phyloP scores from a whole-genome alignment of 768 basidiomycete species.

The Tylopilus felleus region DNA sequence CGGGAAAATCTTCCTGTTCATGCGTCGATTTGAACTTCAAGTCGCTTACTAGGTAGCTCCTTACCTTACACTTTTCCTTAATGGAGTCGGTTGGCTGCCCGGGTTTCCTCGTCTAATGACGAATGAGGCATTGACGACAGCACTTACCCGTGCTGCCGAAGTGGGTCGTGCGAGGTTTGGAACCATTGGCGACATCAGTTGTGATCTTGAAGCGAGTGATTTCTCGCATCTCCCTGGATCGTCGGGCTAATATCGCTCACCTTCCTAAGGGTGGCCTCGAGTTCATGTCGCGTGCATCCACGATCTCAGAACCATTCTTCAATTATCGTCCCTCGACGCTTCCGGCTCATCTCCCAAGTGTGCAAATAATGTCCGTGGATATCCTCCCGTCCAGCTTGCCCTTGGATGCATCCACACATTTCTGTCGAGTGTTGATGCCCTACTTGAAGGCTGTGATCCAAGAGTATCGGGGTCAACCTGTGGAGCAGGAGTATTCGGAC shows the following conservation, averaged over 20 bases:
- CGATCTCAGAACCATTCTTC: slow-evolving; percentile 74
- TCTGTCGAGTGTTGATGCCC: slow-evolving; percentile 61
- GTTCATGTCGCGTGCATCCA: slow-evolving; percentile 74
- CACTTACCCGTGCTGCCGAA: slow-evolving; percentile 46
- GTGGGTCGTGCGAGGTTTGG: slow-evolving; percentile 57
- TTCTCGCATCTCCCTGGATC: not conserved
- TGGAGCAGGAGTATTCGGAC: slow-evolving; percentile 29
- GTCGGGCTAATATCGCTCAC: not conserved
- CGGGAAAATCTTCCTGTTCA: not conserved
- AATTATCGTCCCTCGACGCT: slow-evolving; percentile 42
- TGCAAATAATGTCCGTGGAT: slow-evolving; percentile 85
- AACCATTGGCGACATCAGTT: slow-evolving; percentile 84
- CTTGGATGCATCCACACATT: slow-evolving; percentile 74
- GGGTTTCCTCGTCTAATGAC: slow-evolving; percentile 79
- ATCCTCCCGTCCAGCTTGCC: slow-evolving; percentile 87
- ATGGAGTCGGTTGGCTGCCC: slow-evolving; percentile 82
- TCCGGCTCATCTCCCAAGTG: slow-evolving; percentile 47
- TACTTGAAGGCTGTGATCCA: slow-evolving; percentile 62
- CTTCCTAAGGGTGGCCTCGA: slow-evolving; percentile 70
- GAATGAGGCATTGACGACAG: slow-evolving; percentile 52
- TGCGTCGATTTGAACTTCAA: not conserved
- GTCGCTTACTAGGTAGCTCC: slow-evolving; percentile 64
- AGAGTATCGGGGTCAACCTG: slow-evolving; percentile 32
- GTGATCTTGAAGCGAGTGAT: slow-evolving; percentile 67
- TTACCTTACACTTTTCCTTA: slow-evolving; percentile 79